Evolutionary conservation across 2,329 filamentous ascomycete genomes (phyloP).

Genomic region (Graphilbum sp.): DNA sequence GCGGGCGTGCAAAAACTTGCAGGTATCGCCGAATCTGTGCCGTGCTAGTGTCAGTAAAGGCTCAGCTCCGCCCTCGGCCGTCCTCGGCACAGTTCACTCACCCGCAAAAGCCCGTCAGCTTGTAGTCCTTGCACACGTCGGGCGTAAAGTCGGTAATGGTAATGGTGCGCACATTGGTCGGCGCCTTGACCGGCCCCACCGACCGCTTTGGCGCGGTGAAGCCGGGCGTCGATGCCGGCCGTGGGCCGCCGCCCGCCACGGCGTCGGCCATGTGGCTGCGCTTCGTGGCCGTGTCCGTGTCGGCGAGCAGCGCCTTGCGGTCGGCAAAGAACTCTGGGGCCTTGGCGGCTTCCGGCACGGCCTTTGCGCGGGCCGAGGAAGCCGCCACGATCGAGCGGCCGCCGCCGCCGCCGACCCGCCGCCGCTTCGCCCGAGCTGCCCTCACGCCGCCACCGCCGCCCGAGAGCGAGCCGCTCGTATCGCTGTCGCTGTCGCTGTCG

Average conservation of each 20-base stretch:
- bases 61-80: too few species aligned
- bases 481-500: slow-evolving; percentile 39
- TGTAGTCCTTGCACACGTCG: slow-evolving; percentile 76
- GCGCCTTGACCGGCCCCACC: slow-evolving; percentile 75
- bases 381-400: slow-evolving; percentile 1
- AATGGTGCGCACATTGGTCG: slow-evolving; percentile 79
- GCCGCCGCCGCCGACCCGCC: slow-evolving; percentile 32
- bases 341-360: slow-evolving; percentile 8
- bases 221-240: slow-evolving; percentile 1
- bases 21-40: slow-evolving; percentile 59
- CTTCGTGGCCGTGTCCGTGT: slow-evolving; percentile 82
- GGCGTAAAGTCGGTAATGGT: slow-evolving; percentile 83
- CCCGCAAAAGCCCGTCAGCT: slow-evolving; percentile 41
- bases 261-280: slow-evolving; percentile 40
- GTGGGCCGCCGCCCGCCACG: slow-evolving; percentile 20
- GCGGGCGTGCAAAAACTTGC: slow-evolving; percentile 64
- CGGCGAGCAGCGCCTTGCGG: slow-evolving; percentile 43
- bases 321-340: slow-evolving; percentile 30
- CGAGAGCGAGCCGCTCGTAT: slow-evolving; percentile 46
- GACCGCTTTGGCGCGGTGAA: too few species aligned
- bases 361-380: too few species aligned
- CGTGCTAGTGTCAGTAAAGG: too few species aligned
- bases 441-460: slow-evolving; percentile 1
- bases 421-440: too few species aligned
- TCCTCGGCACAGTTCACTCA: too few species aligned